Base-by-base conservation (phyloP, 495 filamentous ascomycete species). In the Penicillium angulare region DNA sequence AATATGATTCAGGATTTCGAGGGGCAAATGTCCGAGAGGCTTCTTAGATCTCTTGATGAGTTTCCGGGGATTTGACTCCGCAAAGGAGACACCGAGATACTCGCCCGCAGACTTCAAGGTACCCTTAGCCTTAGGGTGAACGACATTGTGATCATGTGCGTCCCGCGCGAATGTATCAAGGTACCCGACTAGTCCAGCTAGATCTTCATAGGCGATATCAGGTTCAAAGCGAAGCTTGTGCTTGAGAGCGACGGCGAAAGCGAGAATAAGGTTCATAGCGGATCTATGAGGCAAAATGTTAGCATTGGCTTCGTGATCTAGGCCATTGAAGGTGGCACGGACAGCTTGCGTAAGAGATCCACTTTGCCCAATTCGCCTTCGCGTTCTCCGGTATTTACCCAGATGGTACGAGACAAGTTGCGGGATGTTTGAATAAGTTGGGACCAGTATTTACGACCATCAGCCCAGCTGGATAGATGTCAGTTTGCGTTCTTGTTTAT, bases 171-270 rank as follows among this genome's bases (percentile, higher is more conserved):
- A 91, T 0, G 74, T 76, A 22, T 75, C 65, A 23, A 71, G 60
- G 57, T 71, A 60, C 45, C 64, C 63, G 31, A 57, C 58, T 20
- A 72, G 60, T 50, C 54, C 85, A 78, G 49, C 83, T 77, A 56
- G 74, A 82, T 68, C 81, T 74, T 46, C 77, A 60, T 95, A 92
- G 43, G 85, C 83, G 17, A 86, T 81, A 65, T 88, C 90, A 1
- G 89, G 88, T 60, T 96, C 90, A 61, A 91, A 92, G 23, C 90
- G 88, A n/a, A 96, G 81, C 61, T 84, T 86, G 72, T 92, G 90
- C 64, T 92, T 95, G 43, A 92, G 76, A 0, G 89, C 67, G 7
- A 88, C 76, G 22, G 86, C 78, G 61, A 87, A 96, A 3, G 88
- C 89, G 13, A 90, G 77, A 50, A 93, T 76, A 34, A 95, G 80